phyloP scores from a whole-genome alignment of 768 basidiomycete species.

The Sporobolomyces phaffii region DNA sequence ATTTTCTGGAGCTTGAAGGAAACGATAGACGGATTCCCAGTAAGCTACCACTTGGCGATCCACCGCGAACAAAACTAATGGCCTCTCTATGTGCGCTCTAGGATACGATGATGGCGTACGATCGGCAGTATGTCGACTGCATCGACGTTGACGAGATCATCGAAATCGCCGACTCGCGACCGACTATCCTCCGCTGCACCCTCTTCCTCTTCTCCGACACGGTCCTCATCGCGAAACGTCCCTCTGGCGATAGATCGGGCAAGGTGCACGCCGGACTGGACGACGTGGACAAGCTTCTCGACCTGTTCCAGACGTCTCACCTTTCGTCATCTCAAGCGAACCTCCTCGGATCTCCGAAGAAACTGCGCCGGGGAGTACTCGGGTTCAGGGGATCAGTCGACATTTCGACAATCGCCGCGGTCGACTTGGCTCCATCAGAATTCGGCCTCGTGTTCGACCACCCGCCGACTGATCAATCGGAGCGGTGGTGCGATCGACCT shows the following conservation, averaged over 20 bases:
- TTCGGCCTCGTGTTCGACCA: conserved; percentile 78
- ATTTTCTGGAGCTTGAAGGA: conserved; percentile 78
- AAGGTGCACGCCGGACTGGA: conserved; percentile 60
- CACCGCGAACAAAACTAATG: no score
- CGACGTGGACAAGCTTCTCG: conserved; percentile 64
- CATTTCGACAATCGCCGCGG: conserved; percentile 71
- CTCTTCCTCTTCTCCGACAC: conserved; percentile 93
- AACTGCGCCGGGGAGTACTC: conserved; percentile 69
- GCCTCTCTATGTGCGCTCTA: no score
- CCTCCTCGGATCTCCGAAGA: conserved; percentile 57
- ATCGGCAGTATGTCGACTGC: conserved; percentile 78
- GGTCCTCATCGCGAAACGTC: conserved; percentile 82
- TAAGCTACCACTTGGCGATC: conserved; percentile 43
- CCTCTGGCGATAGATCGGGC: conserved; percentile 43
- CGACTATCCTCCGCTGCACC: conserved; percentile 66
- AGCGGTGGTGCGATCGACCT: conserved; percentile 80
- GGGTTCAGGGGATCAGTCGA: conserved; percentile 80
- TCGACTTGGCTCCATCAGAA: conserved; percentile 64
- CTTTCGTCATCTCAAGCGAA: conserved; percentile 27
- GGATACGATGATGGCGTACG: conserved; percentile 79
- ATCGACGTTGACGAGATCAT: conserved; percentile 79
- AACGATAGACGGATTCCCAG: conserved; percentile 82
- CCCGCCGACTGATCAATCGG: conserved; percentile 72
- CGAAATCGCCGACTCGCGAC: conserved; percentile 45
- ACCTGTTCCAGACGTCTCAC: conserved; percentile 32